These are phyloP conservation scores for Candida succiphila DNA, from an alignment of 805 yeast genomes.

Conservation along the genomic window DNA sequence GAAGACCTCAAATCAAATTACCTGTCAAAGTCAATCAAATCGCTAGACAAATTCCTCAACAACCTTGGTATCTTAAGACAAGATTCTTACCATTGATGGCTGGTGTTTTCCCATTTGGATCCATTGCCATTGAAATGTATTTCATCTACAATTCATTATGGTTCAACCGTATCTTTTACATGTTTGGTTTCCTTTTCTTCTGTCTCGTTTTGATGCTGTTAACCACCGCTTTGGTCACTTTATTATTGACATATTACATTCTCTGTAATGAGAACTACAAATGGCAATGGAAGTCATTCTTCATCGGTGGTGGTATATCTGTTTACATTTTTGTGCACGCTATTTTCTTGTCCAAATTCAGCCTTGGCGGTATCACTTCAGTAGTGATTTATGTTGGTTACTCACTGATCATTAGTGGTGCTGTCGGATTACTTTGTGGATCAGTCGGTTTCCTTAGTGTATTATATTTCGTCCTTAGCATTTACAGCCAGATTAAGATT, in stretches of 20 bases:
- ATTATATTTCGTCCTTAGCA: constrained; percentile 64
- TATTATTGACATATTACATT: constrained; percentile 72
- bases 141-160: constrained; percentile 86
- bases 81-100: constrained; percentile 61
- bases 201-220: constrained; percentile 75
- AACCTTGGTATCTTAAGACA: constrained; percentile 73
- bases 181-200: constrained; percentile 94
- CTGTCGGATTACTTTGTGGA: constrained; percentile 79
- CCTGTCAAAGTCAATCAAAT: constrained; percentile 94
- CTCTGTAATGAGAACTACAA: constrained; percentile 86
- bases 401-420: constrained; percentile 56
- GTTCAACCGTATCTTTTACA: constrained; percentile 89
- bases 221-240: constrained; percentile 73
- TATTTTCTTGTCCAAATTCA: constrained; percentile 58
- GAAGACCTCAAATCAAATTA: constrained; percentile 26
- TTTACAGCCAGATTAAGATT: constrained; percentile 79
- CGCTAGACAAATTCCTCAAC: constrained; percentile 90
- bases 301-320: constrained; percentile 85
- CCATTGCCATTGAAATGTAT: constrained; percentile 90
- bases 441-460: constrained; percentile 75
- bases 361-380: constrained; percentile 66
- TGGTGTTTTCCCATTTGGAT: constrained; percentile 91
- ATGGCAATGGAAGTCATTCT: constrained; percentile 95
- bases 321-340: constrained; percentile 80
- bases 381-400: constrained; percentile 77